Base-by-base conservation (phyloP, 257 asterid genomes). In the Plantago major region DNA sequence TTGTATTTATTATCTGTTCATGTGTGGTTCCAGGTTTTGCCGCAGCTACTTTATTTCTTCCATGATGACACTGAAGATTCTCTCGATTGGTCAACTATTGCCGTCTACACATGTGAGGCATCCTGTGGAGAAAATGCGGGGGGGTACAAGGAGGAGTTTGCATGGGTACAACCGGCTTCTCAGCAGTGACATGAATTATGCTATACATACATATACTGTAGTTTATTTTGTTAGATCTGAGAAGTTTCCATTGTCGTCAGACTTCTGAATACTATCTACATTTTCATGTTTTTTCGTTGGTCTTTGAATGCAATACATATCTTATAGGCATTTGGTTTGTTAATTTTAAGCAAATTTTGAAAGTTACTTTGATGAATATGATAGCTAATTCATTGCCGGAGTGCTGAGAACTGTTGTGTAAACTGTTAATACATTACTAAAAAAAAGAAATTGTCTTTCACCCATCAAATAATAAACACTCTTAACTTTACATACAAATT, bases 51-150 rank as follows among this genome's bases (percentile, higher is more conserved):
- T 22, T 89, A 83, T 64, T 93, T 81, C 73, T 89, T 89, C 73
- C 85, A 88, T 58, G 95, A 82, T 60, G 88, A 93, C 60, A 79
- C 67, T 10, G 82, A 49, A 42, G 80, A 80, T 59, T 89, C 99
- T 67, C 88, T 84, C 3, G 99, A 93, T 58, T 93, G 97, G 99
- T 89, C 99, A 47, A 85, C 89, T 43, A 79, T 93, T 45, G 86
- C 60, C 66, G 88, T 84, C 37, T 93, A 87, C 68, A 82, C 97
- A 7, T 89, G 99, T 13, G 90, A 89, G 75, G 79, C 80, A 11
- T 89, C 97, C 0, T 93, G 97, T 46, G 83, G 73, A 0, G 91
- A 62, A 12, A 50, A 70, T 46, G 15, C 54, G 28, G 80, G 79
- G 28, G 80, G 79, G 19, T 89, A 93, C 84, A 84, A 78, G 67